Conservation (phyloP, 1,284 basidiomycete genomes). For the Naganishia sp. region DNA sequence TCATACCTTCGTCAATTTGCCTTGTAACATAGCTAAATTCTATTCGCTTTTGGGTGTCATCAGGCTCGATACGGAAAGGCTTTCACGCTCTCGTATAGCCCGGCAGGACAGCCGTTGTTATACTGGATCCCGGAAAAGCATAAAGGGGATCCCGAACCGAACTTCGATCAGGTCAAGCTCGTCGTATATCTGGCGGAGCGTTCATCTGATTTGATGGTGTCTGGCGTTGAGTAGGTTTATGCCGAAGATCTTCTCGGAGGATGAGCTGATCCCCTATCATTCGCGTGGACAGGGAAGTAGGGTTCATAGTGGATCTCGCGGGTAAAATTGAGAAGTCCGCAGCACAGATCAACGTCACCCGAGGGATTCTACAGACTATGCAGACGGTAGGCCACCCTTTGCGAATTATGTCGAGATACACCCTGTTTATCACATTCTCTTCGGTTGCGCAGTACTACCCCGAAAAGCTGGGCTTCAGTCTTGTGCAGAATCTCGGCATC, state of each 20-base stretch:
- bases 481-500: slow-evolving; percentile 28
- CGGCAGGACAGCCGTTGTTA: slow-evolving; percentile 24
- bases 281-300: slow-evolving; percentile 22
- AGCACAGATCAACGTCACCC: slow-evolving; percentile 19
- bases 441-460: slow-evolving; percentile 14
- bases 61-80: slow-evolving; percentile 30
- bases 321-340: slow-evolving; percentile 32
- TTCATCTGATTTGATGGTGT: slow-evolving; percentile 29
- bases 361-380: slow-evolving; percentile 22
- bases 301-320: slow-evolving; percentile 29
- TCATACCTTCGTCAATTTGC: neutral
- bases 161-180: slow-evolving; percentile 23
- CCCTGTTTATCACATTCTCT: neutral
- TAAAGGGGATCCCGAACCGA: slow-evolving; percentile 17
- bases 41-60: neutral
- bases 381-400: slow-evolving; percentile 2
- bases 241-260: neutral
- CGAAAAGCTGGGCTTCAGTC: slow-evolving; percentile 26
- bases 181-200: slow-evolving; percentile 29
- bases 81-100: slow-evolving; percentile 26
- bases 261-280: neutral
- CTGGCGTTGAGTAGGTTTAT: slow-evolving; percentile 29
- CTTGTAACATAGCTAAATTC: neutral
- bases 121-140: slow-evolving; percentile 29
- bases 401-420: neutral